A percentile compares a stretch with the other conserved stretches of the same genome.
phyloP scores from a whole-genome alignment of 805 yeast species.

The Starmerella tilneyi region DNA sequence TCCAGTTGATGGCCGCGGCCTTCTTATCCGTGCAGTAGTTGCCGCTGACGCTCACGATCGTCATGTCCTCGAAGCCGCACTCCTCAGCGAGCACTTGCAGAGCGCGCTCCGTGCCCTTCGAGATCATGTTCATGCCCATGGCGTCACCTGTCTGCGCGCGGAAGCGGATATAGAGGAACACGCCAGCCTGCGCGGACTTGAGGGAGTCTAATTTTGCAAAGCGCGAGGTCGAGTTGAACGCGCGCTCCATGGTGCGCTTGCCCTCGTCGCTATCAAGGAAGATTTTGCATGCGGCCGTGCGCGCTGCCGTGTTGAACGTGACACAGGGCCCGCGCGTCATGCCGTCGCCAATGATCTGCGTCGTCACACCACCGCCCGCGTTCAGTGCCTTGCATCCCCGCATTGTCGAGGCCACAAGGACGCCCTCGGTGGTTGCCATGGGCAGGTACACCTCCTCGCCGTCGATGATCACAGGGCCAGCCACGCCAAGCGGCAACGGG shows the following conservation, averaged over 20 bases:
- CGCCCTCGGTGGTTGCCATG: constrained; percentile 99
- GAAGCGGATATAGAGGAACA: constrained; percentile 76
- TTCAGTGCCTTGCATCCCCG: constrained; percentile 98
- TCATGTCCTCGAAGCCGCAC: constrained; percentile 92
- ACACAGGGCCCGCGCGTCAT: constrained; percentile 99
- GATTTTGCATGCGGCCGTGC: constrained; percentile 90
- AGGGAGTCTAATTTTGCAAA: constrained; percentile 89
- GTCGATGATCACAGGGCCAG: constrained; percentile 91
- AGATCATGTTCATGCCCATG: constrained; percentile 99
- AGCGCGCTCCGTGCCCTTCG: constrained; percentile 90
- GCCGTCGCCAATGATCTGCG: constrained; percentile 90
- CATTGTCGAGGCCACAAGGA: constrained; percentile 96
- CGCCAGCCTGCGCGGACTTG: constrained; percentile 92
- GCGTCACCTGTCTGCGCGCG: constrained; percentile 99
- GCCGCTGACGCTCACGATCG: constrained; percentile 84
- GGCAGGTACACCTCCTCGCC: constrained; percentile 85
- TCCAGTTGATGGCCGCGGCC: constrained; percentile 98
- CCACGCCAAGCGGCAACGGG: constrained; percentile 96
- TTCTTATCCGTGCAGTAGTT: constrained; percentile 96
- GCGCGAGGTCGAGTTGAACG: constrained; percentile 92
- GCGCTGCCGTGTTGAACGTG: constrained; percentile 62
- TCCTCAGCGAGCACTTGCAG: constrained; percentile 75
- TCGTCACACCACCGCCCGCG: constrained; percentile 89
- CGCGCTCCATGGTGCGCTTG: constrained; percentile 65
- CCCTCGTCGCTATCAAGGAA: constrained; percentile 98